A percentile compares a stretch with the other conserved stretches of the same genome.
Conservation (phyloP, 192 early-diverging fungal species). For the Phlyctochytrium arcticum region DNA sequence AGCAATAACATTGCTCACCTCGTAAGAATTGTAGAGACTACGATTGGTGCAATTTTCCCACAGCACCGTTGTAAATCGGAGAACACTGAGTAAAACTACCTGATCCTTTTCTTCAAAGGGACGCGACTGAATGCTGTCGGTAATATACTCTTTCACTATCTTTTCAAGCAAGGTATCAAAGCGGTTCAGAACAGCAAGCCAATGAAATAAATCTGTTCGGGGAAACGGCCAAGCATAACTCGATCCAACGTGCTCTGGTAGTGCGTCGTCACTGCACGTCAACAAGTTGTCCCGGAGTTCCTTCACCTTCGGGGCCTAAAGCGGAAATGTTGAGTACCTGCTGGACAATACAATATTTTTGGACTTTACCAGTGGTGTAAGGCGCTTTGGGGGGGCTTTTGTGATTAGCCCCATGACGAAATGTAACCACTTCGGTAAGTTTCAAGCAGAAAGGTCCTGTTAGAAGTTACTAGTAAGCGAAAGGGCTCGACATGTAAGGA, state of each 20-base stretch:
- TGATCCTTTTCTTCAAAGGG: conserved; percentile 56
- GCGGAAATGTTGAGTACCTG: neutral
- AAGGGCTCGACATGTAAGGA: too few species aligned
- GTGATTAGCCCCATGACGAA: too few species aligned
- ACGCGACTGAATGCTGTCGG: conserved; percentile 24
- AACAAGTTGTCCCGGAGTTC: conserved; percentile 48
- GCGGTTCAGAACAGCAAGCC: conserved; percentile 90
- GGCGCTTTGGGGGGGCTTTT: conserved; percentile 60
- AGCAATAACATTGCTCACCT: conserved; percentile 54
- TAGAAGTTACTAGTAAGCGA: too few species aligned
- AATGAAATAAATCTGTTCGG: conserved; percentile 92
- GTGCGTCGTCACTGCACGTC: conserved; percentile 47
- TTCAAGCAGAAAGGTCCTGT: too few species aligned
- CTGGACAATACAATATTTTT: neutral
- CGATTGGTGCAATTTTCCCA: conserved; percentile 95
- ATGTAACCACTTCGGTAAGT: too few species aligned
- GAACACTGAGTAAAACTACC: conserved; percentile 55
- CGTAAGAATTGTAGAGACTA: conserved; percentile 87
- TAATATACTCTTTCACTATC: conserved; percentile 12
- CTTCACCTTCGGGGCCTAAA: conserved; percentile 54
- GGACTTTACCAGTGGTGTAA: conserved; percentile 56
- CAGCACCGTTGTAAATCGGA: conserved; percentile 73
- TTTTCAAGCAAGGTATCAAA: conserved; percentile 81
- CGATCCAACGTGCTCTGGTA: conserved; percentile 48
- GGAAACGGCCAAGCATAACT: conserved; percentile 70